A percentile compares a stretch with the other conserved stretches of the same genome.
Conservation (phyloP, 768 basidiomycete species). For the Megacollybia marginata region DNA sequence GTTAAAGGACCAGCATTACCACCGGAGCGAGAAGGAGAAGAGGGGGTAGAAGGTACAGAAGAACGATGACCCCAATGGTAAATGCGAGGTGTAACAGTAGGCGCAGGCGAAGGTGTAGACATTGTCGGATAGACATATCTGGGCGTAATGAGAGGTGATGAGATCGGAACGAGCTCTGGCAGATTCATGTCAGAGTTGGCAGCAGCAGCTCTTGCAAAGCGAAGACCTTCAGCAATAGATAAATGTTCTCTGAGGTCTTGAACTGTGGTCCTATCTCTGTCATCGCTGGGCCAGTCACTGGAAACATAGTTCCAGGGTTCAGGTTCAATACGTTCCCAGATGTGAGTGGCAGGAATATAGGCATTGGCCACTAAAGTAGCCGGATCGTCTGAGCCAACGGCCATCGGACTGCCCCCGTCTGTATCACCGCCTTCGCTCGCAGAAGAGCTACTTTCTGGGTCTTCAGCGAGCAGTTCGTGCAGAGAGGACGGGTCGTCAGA, state of each 20-base stretch:
- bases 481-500: background rate
- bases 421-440: slow-evolving; percentile 37
- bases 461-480: slow-evolving; percentile 6
- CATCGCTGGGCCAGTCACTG: background rate
- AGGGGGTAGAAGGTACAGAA: slow-evolving; percentile 18
- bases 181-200: slow-evolving; percentile 21
- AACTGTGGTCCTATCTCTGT: background rate
- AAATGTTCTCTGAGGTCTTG: background rate
- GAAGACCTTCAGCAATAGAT: background rate
- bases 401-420: slow-evolving; percentile 43
- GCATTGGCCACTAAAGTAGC: slow-evolving; percentile 30
- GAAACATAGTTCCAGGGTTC: background rate
- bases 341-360: slow-evolving; percentile 11
- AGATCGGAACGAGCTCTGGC: slow-evolving; percentile 15
- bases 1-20: slow-evolving; percentile 56
- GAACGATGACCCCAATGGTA: slow-evolving; percentile 42
- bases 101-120: slow-evolving; percentile 46
- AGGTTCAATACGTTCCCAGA: slow-evolving; percentile 15
- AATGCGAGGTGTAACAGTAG: slow-evolving; percentile 47
- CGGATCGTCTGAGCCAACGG: slow-evolving; percentile 34
- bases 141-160: background rate
- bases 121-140: background rate
- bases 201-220: slow-evolving; percentile 5
- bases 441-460: slow-evolving; percentile 24
- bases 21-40: slow-evolving; percentile 26